Evolutionary conservation across 192 early-diverging fungal genomes (phyloP).

Genomic region (Linnemannia exigua): DNA sequence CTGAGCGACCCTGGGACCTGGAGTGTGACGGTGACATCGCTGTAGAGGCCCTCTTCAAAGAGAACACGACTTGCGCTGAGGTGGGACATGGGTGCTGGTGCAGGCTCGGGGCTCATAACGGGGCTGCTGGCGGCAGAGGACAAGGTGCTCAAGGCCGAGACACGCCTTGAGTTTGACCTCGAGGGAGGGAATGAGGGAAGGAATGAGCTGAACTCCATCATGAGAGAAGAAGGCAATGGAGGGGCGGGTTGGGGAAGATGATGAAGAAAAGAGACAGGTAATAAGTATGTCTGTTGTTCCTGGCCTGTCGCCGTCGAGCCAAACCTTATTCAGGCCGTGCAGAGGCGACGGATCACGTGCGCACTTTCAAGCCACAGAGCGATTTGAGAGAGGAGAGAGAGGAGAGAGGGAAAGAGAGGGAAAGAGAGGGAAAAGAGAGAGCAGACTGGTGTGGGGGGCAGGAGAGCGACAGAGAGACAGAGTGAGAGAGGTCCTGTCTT

Average conservation of each 20-base stretch:
- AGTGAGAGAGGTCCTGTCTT: background rate
- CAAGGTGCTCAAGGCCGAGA: constrained; percentile 34
- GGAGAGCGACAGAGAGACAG: background rate
- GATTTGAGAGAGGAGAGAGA: background rate
- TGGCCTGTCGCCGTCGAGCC: background rate
- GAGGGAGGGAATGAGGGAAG: constrained; percentile 53
- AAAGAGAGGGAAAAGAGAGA: background rate
- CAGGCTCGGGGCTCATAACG: constrained; percentile 30
- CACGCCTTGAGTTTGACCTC: constrained; percentile 43
- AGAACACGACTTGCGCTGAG: constrained; percentile 53
- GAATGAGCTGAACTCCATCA: constrained; percentile 48
- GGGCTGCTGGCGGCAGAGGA: constrained; percentile 36
- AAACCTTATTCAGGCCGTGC: background rate
- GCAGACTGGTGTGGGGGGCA: background rate
- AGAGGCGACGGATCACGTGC: background rate
- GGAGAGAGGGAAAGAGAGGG: background rate
- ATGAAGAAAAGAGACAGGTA: background rate
- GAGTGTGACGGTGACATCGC: constrained; percentile 33
- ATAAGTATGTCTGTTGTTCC: background rate
- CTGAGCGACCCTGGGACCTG: constrained; percentile 44
- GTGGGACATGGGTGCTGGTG: constrained; percentile 39
- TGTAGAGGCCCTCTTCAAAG: constrained; percentile 53
- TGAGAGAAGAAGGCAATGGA: background rate
- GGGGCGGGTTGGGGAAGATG: background rate
- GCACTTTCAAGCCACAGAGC: background rate